Evolutionary conservation across 2,329 filamentous ascomycete species (phyloP), one percentile per base, ranked within the genome.

Genomic region (Aspergillus unguis): DNA sequence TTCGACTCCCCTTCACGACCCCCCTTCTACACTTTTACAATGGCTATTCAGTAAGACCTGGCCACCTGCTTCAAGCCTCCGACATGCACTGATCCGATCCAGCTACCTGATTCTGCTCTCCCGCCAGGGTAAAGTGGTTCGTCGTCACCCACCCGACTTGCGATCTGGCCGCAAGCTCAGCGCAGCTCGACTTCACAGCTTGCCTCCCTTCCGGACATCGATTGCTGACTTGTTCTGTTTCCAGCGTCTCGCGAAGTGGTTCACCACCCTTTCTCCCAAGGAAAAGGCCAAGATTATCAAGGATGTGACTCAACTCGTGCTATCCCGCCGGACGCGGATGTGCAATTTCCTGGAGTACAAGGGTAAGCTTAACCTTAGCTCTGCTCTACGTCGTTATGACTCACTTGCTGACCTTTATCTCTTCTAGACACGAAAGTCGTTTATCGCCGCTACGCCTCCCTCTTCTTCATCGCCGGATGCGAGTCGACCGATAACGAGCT

Each of bases 221-320:
- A 6, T 46, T 49, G 47, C 61, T 68, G 48, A 67, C 60, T 54
- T 65, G 56, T 58, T 49, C 62, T 51, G 44, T 61, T 54, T 59
- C 52, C 76, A 99, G 94, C 92, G 94, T 70, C 86, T 99, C 52
- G 94, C 94, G 63, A 99, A 99, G 79, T 99, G 94, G 94, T 99
- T 99, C 77, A 95, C 92, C 50, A 99, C 94, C 11, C 83, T 99
- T 58, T 96, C 92, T 33, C 94, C 94, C 59, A 96, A 88, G 76
- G 94, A 99, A 71, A 99, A 99, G 80, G 94, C 92, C 76, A 99
- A 99, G 82, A 97, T 99, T 71, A 92, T 99, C 82, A 99, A 99
- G 77, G 94, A 99, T 80, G 94, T 99, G 67, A 91, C 94, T 56
- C 94, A 97, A 76, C 88, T 97, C 45, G 94, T 99, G 63, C 86